Conservation (phyloP, 169 alveolate genomes). For the Perkinsus olseni region DNA sequence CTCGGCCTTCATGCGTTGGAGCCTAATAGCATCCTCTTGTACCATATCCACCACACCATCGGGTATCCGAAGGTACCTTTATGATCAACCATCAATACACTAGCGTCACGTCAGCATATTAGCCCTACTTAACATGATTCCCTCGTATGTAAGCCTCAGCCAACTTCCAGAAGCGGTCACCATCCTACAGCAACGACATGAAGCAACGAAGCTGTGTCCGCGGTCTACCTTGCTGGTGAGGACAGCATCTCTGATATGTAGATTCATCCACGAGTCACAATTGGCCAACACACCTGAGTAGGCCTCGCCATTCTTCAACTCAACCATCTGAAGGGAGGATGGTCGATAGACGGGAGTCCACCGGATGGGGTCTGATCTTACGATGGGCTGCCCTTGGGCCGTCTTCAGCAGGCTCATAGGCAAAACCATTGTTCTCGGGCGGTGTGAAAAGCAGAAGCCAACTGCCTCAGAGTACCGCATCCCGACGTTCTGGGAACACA, state of each 20-base stretch:
- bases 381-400: not conserved
- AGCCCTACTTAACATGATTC: constrained; percentile 35
- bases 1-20: not conserved
- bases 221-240: constrained; percentile 31
- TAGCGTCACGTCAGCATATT: not conserved
- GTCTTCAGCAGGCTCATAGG: not conserved
- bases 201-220: not conserved
- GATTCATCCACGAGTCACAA: constrained; percentile 46
- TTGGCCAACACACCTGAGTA: constrained; percentile 46
- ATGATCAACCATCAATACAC: not conserved
- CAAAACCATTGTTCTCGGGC: not conserved
- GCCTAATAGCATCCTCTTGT: constrained; percentile 29
- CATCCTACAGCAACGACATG: constrained; percentile 21
- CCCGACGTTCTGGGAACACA: not conserved
- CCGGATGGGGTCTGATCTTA: not conserved
- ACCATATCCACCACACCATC: constrained; percentile 42
- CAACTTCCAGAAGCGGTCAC: constrained; percentile 46
- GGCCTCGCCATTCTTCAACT: constrained; percentile 49
- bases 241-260: constrained; percentile 42
- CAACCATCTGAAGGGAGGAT: constrained; percentile 41
- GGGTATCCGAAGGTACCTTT: constrained; percentile 32
- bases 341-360: not conserved
- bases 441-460: not conserved
- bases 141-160: constrained; percentile 40
- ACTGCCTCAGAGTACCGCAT: not conserved